A percentile compares a stretch with the other conserved stretches of the same genome.
phyloP scores from a whole-genome alignment of 805 yeast genomes.

The Candida suzukii region DNA sequence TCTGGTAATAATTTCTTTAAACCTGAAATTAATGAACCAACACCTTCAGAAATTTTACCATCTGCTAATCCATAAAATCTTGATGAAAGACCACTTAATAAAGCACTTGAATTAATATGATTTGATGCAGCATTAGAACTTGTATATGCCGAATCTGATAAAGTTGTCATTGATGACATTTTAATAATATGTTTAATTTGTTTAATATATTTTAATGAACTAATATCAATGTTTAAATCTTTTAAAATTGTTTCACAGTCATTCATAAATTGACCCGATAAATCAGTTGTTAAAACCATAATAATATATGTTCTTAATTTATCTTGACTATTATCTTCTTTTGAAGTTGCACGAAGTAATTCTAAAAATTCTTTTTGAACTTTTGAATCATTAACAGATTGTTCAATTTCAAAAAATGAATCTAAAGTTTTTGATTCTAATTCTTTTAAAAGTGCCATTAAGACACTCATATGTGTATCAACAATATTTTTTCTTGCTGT shows the following conservation, averaged over 20 bases:
- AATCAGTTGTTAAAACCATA: slow-evolving; percentile 48
- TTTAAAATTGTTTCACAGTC: slow-evolving; percentile 60
- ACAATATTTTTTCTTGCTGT: slow-evolving; percentile 81
- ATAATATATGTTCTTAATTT: slow-evolving; percentile 86
- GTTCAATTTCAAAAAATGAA: slow-evolving; percentile 90
- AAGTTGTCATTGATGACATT: slow-evolving; percentile 31
- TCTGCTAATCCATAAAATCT: slow-evolving; percentile 75
- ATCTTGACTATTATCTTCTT: slow-evolving; percentile 54
- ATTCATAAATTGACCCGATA: slow-evolving; percentile 37
- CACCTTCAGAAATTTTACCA: slow-evolving; percentile 80
- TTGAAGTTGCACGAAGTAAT: slow-evolving; percentile 44
- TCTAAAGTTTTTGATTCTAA: slow-evolving; percentile 84
- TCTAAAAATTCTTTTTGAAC: slow-evolving; percentile 53
- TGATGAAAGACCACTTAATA: slow-evolving; percentile 68
- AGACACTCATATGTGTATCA: slow-evolving; percentile 95
- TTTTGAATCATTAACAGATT: slow-evolving; percentile 59
- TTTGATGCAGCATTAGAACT: slow-evolving; percentile 27
- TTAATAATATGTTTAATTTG: slow-evolving; percentile 74
- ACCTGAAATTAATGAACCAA: slow-evolving; percentile 83
- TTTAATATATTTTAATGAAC: slow-evolving; percentile 66
- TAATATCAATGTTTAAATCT: slow-evolving; percentile 49
- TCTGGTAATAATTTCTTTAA: slow-evolving; percentile 83
- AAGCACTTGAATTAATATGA: slow-evolving; percentile 35
- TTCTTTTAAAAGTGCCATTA: slow-evolving; percentile 75
- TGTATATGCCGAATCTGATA: slow-evolving; percentile 24